Evolutionary conservation across 2,329 filamentous ascomycete species (phyloP).

Genomic region (Trichocomaceae sp.): DNA sequence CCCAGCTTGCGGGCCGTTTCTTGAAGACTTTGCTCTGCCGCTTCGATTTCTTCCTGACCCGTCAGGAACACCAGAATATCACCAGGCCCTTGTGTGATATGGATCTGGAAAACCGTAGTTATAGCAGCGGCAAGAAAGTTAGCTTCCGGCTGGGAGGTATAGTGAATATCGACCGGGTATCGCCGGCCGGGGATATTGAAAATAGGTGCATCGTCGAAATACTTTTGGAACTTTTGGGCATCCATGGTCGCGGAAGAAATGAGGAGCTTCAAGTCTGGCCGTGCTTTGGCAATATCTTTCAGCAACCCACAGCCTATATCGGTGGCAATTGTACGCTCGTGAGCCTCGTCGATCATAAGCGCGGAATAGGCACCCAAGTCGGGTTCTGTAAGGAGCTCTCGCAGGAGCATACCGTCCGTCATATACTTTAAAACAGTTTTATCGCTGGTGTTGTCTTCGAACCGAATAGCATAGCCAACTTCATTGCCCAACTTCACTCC

Average conservation of each 20-base stretch:
- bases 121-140: constrained; percentile 90
- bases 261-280: constrained; percentile 80
- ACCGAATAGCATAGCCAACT: constrained; percentile 90
- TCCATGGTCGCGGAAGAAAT: constrained; percentile 95
- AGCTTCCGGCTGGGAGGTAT: constrained; percentile 82
- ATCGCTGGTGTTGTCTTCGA: constrained; percentile 85
- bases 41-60: constrained; percentile 92
- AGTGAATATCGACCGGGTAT: constrained; percentile 87
- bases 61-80: constrained; percentile 94
- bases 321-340: constrained; percentile 85
- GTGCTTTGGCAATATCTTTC: constrained; percentile 76
- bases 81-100: constrained; percentile 74
- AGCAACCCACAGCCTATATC: constrained; percentile 83
- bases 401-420: constrained; percentile 91
- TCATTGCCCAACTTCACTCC: constrained; percentile 83
- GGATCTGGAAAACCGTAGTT: constrained; percentile 91
- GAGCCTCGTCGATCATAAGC: constrained; percentile 95
- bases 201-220: constrained; percentile 87
- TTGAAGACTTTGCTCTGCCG: constrained; percentile 72
- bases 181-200: constrained; percentile 89
- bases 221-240: constrained; percentile 82
- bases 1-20: constrained; percentile 85
- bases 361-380: constrained; percentile 75
- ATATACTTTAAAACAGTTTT: constrained; percentile 93
- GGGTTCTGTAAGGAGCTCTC: constrained; percentile 85